Base-by-base conservation (phyloP, 179 eudicot genomes). In the Sideroxylon spinosum region DNA sequence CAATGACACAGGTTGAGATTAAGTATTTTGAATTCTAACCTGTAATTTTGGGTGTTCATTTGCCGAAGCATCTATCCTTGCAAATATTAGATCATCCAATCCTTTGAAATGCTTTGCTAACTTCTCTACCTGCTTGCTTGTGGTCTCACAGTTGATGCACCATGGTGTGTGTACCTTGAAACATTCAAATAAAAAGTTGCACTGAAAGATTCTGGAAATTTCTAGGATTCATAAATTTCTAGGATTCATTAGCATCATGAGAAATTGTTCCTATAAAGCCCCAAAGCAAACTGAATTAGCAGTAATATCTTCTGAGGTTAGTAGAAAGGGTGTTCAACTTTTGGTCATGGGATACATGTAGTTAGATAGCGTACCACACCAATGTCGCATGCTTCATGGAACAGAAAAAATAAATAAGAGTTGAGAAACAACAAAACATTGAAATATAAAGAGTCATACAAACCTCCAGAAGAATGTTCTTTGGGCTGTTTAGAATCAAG, bases 31-130 rank as follows among this genome's bases (percentile, higher is more conserved):
- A 20, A 44, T 52, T 74, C 88, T 86, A 32, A 90, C 97, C 98
- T 87, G 88, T 74, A 95, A 85, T 81, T 85, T 88, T 46, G 97
- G 94, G 83, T 93, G 99, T 83, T 95, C 99, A 78, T 95, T 95
- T 52, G 82, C 84, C 66, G 97, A 90, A 83, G 91, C 98, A 84
- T 95, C 99, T 32, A 95, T 90, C 78, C 85, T 90, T 28, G 90
- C 97, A 86, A 93, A 90, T 65, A 85, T 73, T n/a, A 95, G 82
- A 78, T 78, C 82, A 14, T 90, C 90, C 88, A 91, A 83, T 48
- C 93, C 97, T 85, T 86, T 88, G 78, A 93, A 95, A 86, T 95
- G 98, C 87, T 95, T 93, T 26, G 97, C 97, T 87, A 95, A 82
- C 88, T 95, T 95, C 86, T 93, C 97, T 20, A 95, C 88, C 81